Evolutionary conservation across 805 yeast genomes (phyloP).

Genomic region (Ogataea allantospora): DNA sequence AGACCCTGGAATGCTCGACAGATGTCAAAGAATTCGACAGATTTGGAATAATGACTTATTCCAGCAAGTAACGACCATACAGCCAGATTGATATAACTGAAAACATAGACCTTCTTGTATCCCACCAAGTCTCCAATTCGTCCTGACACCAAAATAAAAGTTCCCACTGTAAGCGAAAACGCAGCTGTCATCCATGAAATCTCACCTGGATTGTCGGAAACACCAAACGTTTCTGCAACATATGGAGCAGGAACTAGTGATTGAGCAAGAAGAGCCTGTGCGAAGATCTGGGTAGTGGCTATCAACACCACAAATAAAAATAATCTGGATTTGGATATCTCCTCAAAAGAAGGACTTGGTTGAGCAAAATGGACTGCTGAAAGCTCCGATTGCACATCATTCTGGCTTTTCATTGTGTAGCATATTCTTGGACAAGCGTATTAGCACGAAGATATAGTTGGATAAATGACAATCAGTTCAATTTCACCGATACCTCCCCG

Average conservation of each 20-base stretch:
- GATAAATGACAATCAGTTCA: too few relatives aligned
- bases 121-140: conserved; percentile 74
- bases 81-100: conserved; percentile 55
- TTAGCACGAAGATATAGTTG: too few relatives aligned
- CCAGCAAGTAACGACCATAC: conserved; percentile 65
- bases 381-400: background rate
- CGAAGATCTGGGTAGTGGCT: conserved; percentile 34
- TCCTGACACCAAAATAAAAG: conserved; percentile 68
- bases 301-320: conserved; percentile 18
- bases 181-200: conserved; percentile 71
- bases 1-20: conserved; percentile 65
- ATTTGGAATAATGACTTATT: conserved; percentile 47
- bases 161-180: conserved; percentile 68
- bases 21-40: conserved; percentile 48
- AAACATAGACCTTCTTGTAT: conserved; percentile 47
- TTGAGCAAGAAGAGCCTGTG: conserved; percentile 38
- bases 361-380: background rate
- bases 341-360: conserved; percentile 21
- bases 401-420: background rate
- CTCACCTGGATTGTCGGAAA: conserved; percentile 31
- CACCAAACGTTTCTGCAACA: conserved; percentile 32
- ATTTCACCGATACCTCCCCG: background rate
- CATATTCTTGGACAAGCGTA: too few relatives aligned
- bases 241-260: conserved; percentile 29
- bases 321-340: conserved; percentile 18